Evolutionary conservation across 2,329 filamentous ascomycete species (phyloP).

Genomic region (Hypoxylon sp.): DNA sequence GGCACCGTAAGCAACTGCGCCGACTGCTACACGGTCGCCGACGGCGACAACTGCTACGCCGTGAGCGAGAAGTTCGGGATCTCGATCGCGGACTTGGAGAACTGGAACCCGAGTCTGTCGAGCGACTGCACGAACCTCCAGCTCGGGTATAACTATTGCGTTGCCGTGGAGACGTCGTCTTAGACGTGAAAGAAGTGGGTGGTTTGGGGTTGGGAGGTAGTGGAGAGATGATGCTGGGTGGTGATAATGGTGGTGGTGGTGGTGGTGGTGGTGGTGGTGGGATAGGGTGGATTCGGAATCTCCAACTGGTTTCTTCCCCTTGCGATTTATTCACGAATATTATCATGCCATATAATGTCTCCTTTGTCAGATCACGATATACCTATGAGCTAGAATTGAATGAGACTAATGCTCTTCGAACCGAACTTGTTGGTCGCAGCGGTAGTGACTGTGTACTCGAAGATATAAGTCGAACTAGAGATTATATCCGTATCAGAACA

Average conservation of each 20-base stretch:
- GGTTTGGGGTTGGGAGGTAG: background rate
- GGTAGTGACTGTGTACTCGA: background rate
- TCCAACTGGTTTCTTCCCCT: background rate
- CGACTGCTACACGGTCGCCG: slow-evolving; percentile 42
- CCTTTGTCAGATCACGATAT: slow-evolving; percentile 4
- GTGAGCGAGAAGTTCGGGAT: slow-evolving; percentile 28
- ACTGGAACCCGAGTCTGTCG: slow-evolving; percentile 44
- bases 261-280: background rate
- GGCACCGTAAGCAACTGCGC: slow-evolving; percentile 40
- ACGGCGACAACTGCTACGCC: slow-evolving; percentile 40
- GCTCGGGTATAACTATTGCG: slow-evolving; percentile 47
- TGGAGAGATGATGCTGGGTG: background rate
- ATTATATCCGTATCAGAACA: background rate
- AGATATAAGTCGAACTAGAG: background rate
- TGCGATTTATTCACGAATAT: background rate
- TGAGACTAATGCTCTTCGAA: background rate
- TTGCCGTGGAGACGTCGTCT: slow-evolving; percentile 29
- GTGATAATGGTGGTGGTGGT: background rate
- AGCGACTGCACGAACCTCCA: slow-evolving; percentile 41
- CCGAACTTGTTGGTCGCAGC: background rate
- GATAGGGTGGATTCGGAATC: background rate
- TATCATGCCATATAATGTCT: slow-evolving; percentile 2
- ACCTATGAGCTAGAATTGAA: background rate
- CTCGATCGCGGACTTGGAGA: slow-evolving; percentile 31
- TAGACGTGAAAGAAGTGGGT: background rate